phyloP scores from a whole-genome alignment of 1,284 basidiomycete genomes.

The Boletus austroedulis region DNA sequence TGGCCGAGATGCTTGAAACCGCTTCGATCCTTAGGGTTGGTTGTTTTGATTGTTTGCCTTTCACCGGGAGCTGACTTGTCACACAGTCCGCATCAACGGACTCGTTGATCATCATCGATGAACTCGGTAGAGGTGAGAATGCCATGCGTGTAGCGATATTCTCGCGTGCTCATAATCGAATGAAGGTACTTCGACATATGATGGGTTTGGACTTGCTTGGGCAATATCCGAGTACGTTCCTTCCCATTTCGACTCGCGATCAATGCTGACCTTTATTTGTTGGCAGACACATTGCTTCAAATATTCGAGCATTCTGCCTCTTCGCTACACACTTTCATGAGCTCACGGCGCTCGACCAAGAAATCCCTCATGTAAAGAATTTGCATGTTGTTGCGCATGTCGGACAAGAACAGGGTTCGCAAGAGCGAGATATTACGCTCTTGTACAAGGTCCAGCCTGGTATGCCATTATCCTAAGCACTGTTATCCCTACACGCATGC shows the following conservation, averaged over 20 bases:
- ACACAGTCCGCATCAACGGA: constrained; percentile 85
- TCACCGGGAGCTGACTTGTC: not conserved
- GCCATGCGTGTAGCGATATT: not conserved
- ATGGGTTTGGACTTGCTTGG: constrained; percentile 98
- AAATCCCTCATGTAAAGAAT: constrained; percentile 88
- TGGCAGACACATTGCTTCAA: constrained; percentile 85
- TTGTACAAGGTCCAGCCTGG: constrained; percentile 96
- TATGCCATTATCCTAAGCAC: constrained; percentile 33
- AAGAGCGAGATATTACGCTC: constrained; percentile 86
- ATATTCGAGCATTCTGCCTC: constrained; percentile 90
- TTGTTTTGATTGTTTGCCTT: constrained; percentile 16
- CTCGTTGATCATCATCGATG: constrained; percentile 97
- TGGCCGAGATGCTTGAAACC: constrained; percentile 99
- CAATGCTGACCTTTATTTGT: not conserved
- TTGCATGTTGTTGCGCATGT: constrained; percentile 96
- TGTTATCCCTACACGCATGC: not conserved
- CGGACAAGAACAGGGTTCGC: constrained; percentile 53
- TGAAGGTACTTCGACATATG: constrained; percentile 92
- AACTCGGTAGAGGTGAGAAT: constrained; percentile 81
- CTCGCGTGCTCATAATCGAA: not conserved
- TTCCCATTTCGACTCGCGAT: not conserved
- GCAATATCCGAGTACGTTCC: constrained; percentile 90
- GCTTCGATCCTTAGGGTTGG: constrained; percentile 89
- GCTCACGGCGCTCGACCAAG: constrained; percentile 79
- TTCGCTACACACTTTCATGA: constrained; percentile 99